phyloP scores from a whole-genome alignment of 208 protist genomes.

The Naegleria fowleri region DNA sequence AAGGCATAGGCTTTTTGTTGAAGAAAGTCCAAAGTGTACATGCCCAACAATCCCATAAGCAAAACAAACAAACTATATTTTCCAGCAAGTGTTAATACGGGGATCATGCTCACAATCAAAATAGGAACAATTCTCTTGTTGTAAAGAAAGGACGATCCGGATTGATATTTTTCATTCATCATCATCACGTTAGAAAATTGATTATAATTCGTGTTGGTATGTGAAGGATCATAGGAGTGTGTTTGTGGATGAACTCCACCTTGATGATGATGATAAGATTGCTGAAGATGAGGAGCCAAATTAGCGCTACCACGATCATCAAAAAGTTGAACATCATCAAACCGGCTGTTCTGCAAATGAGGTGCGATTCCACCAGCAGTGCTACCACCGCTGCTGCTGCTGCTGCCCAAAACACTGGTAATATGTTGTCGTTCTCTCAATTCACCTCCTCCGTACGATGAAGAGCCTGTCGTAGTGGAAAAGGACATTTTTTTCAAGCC shows the following conservation, averaged over 20 bases:
- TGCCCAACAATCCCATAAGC: background rate
- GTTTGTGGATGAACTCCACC: background rate
- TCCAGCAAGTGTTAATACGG: background rate
- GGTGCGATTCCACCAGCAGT: background rate
- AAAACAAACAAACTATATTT: background rate
- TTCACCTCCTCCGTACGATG: background rate
- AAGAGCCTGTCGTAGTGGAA: background rate
- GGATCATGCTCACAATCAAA: background rate
- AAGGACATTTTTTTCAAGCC: background rate
- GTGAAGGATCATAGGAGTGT: background rate
- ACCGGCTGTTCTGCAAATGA: background rate
- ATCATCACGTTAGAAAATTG: background rate
- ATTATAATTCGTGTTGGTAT: too few relatives aligned
- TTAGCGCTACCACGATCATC: background rate
- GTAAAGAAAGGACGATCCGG: background rate
- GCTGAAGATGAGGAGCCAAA: background rate
- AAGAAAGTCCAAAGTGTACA: constrained; percentile 18
- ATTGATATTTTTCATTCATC: background rate
- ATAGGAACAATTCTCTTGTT: constrained; percentile 17
- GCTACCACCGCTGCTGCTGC: too few relatives aligned
- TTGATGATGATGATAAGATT: background rate
- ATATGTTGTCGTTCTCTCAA: background rate
- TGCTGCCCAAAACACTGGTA: background rate
- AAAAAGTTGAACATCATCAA: background rate
- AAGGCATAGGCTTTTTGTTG: background rate